Conservation (phyloP, 2,329 filamentous ascomycete genomes). For the Trichoderma oligosporum region DNA sequence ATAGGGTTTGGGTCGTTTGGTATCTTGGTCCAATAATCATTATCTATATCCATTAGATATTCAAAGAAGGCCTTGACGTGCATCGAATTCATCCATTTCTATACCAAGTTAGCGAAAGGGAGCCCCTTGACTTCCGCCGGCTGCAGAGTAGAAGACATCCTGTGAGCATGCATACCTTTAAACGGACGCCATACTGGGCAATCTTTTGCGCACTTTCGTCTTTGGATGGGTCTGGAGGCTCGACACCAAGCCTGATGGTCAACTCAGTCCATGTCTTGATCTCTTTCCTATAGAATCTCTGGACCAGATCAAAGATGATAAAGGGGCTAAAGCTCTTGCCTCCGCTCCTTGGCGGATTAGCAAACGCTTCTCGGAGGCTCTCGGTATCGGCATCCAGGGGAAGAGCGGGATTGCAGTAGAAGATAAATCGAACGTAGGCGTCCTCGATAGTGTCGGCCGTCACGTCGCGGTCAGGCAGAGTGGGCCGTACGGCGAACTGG, state of each 20-base stretch:
- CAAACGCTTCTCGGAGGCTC: constrained; percentile 71
- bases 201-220: constrained; percentile 90
- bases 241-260: constrained; percentile 81
- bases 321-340: constrained; percentile 82
- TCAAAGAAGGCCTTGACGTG: constrained; percentile 94
- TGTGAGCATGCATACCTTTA: constrained; percentile 64
- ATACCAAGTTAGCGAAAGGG: constrained; percentile 2
- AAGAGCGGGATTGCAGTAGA: constrained; percentile 86
- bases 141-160: not conserved
- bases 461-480: constrained; percentile 64
- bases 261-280: constrained; percentile 92
- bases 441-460: constrained; percentile 70
- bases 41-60: constrained; percentile 73
- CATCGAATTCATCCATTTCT: constrained; percentile 97
- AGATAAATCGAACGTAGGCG: constrained; percentile 78
- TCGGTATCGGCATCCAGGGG: constrained; percentile 61
- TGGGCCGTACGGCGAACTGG: constrained; percentile 23
- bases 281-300: constrained; percentile 73
- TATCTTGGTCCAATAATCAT: constrained; percentile 75
- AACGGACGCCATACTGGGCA: constrained; percentile 85
- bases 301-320: constrained; percentile 72
- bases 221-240: constrained; percentile 75
- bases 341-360: constrained; percentile 77
- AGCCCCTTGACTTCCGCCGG: not conserved
- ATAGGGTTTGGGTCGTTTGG: constrained; percentile 62